Base-by-base conservation (phyloP, 208 protist genomes). In the Trypanosoma rangeli region DNA sequence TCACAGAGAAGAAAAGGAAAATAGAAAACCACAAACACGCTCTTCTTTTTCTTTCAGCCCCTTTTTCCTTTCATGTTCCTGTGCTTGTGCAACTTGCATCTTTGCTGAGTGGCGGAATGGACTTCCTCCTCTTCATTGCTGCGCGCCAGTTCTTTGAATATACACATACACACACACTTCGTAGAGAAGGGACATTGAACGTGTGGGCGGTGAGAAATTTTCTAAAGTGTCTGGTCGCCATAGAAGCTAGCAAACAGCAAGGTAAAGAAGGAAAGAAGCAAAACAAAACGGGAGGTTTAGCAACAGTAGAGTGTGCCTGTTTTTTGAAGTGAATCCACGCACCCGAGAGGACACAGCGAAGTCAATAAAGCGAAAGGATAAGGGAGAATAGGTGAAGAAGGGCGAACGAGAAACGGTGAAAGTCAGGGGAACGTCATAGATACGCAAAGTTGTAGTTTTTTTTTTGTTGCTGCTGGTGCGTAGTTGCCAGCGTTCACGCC, bases 401-500 rank as follows among this genome's bases (percentile, higher is more conserved):
- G 33, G 33, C 33, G 68, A 57, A 54, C 7, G 60, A 37, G 44
- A 33, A 24, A 61, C 35, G 22, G 62, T 37, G 18, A 37, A 33
- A 74, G 74, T 20, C 31, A 57, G 13, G 62, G 48, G 18, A 31
- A 55, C 29, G 5, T 50, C 18, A 65, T 49, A 58, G 54, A 28
- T 24, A 73, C 29, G 37, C 31, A 78, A 67, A 69, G 39, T n/a
- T 15, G 57, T 24, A 73, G 20, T 22, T 55, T 39, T 24, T 35
- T 37, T 37, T 37, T 37, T 37, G 4, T 37, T 37, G 2, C 7
- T 37, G 7, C 7, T 46, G 42, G 1, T 46, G 42, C 15, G 42
- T 42, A 49, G 37, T 44, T 0, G 52, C 31, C n/a, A 58, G 39
- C 7, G n/a, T 52, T 35, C 3, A 12, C 1, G 7, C n/a, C 15